phyloP scores from a whole-genome alignment of 345 rosid species.

The Hibiscus syriacus region DNA sequence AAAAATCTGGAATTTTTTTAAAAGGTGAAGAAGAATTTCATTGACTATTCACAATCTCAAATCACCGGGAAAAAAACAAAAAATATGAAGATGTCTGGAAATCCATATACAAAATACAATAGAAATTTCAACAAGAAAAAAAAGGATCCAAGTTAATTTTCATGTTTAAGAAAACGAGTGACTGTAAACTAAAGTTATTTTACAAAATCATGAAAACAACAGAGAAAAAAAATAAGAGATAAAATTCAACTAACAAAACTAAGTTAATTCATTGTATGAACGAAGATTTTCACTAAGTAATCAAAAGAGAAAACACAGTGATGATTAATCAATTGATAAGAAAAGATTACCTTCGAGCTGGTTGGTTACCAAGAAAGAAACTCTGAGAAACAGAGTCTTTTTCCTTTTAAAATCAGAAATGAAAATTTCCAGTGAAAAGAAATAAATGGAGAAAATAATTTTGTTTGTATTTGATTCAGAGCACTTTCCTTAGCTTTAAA shows the following conservation, averaged over 20 bases:
- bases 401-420: background rate
- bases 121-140: no score
- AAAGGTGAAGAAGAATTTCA: background rate
- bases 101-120: no score
- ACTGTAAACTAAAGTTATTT: background rate
- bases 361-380: background rate
- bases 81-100: no score
- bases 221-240: no score
- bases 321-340: constrained; percentile 9
- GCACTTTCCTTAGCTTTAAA: no score
- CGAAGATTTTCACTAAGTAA: no score
- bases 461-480: constrained; percentile 19
- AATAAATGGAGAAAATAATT: constrained; percentile 11
- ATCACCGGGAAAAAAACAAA: no score
- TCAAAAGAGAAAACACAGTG: background rate
- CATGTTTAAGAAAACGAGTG: background rate
- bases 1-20: background rate
- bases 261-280: no score
- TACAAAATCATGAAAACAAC: no score
- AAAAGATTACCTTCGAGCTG: constrained; percentile 19
- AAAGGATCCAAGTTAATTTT: no score
- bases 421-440: background rate
- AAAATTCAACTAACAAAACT: no score
- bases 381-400: background rate
- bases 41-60: constrained; percentile 1